Evolutionary conservation across 345 rosid species (phyloP).

Genomic region (Nephelium lappaceum): DNA sequence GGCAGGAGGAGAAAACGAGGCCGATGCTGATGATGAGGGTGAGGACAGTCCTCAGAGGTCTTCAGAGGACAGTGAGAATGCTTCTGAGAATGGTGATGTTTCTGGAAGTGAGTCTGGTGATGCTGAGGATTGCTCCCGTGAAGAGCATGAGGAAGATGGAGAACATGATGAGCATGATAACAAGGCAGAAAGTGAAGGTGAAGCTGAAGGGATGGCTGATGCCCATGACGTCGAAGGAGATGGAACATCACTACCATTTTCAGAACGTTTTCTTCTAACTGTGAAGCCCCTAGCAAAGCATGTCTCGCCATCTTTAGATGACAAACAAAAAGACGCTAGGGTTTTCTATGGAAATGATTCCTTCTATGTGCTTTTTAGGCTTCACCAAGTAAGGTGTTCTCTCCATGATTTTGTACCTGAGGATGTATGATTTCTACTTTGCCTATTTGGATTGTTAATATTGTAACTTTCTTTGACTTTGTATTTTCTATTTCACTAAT

Average conservation of each 20-base stretch:
- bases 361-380: conserved; percentile 88
- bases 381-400: conserved; percentile 77
- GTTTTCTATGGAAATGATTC: conserved; percentile 97
- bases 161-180: conserved; percentile 65
- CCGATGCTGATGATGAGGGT: conserved; percentile 78
- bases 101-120: conserved; percentile 90
- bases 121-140: conserved; percentile 79
- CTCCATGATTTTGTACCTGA: not conserved
- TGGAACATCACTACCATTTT: conserved; percentile 58
- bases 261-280: conserved; percentile 63
- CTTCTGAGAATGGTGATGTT: conserved; percentile 87
- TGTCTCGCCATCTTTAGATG: conserved; percentile 52
- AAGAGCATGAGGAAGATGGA: conserved; percentile 79
- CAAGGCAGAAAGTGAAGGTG: conserved; percentile 94
- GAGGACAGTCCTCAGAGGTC: conserved; percentile 88
- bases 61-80: conserved; percentile 85
- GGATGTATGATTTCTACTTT: not conserved
- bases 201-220: conserved; percentile 85
- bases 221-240: conserved; percentile 79
- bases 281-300: conserved; percentile 91
- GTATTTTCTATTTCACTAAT: conserved; percentile 5
- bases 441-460: conserved; percentile 2
- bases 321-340: conserved; percentile 52
- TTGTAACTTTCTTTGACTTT: conserved; percentile 19
- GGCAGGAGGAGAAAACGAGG: conserved; percentile 74